Evolutionary conservation across 768 basidiomycete genomes (phyloP), one percentile per base, ranked within the genome.

Genomic region (Leccinellum albellum): DNA sequence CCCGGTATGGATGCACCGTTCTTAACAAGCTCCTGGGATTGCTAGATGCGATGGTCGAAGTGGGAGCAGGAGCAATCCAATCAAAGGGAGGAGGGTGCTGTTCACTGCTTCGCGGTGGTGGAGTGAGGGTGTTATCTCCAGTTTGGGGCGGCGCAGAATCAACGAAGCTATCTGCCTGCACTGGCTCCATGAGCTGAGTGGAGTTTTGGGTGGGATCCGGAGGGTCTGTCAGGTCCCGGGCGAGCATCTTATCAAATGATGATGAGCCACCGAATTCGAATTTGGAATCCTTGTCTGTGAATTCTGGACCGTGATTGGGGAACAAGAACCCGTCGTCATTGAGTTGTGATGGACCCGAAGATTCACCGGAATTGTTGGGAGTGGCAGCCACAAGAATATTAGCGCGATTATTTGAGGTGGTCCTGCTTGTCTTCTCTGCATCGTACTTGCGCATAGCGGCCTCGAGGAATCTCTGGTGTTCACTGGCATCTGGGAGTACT

Each of bases 361-460:
- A 68, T 51, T 73, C 71, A 31, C 68, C 74, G 0, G 80, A 80
- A 50, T 74, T 62, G 12, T 69, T 73, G 17, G 85, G 85, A 47
- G 85, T 86, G 35, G 79, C 73, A 49, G 72, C 80, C 2, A 84
- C 84, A n/a, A 85, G 74, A 37, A 78, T 50, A 10, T 60, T 68
- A 46, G 57, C 46, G 33, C 29, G 63, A 61, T 49, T 42, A 35
- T 47, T 53, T 31, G 61, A 53, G 37, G 50, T 40, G 17, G 54
- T 31, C 50, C 52, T 53, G 45, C 44, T 64, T 45, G 65, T 60
- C 50, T 53, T 64, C 57, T 58, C 58, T 24, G 53, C 62, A 3
- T 69, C 71, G 45, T 72, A 71, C 46, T 62, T 29, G 58, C 61
- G 64, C 61, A 68, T 66, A 23, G 64, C 61, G 42, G 31, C 53